Evolutionary conservation across 192 early-diverging fungal species (phyloP), one percentile per base, ranked within the genome.

Genomic region (Rhizophagus prolifer): DNA sequence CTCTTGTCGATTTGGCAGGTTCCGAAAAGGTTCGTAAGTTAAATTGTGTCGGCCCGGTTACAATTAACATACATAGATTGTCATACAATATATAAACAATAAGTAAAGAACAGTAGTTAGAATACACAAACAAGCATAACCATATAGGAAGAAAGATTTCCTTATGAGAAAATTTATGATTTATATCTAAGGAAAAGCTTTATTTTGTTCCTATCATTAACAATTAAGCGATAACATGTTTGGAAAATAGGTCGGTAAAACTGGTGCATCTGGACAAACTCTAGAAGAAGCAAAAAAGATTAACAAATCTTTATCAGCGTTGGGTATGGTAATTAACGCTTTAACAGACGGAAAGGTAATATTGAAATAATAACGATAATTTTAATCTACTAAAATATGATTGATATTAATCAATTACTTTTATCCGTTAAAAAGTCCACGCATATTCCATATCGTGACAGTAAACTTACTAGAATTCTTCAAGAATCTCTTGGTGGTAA

Each of bases 401-500:
- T 44, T 12, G 41, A 61, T 61, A 61, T 9, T 61, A 19, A 61
- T 61, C 9, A 61, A 26, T 64, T 30, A 6, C 13, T 30, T 64
- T 64, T 74, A n/a, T 3, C 10, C 41, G 41, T 44, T 44, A 44
- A 44, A 41, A 82, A 94, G 90, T 98, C 96, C 8, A 93, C 93
- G 23, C 97, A 98, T 79, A 90, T 99, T 76, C 98, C 98, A 44
- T 99, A 99, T 88, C 92, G 97, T 82, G 98, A 99, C 85, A 95
- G 94, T 28, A 99, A 99, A 85, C 88, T 99, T 61, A 99, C 98
- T 12, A 93, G 98, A 85, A 99, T 99, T 75, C 83, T 99, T 75
- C 98, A 99, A 93, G 98, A 99, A 85, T 97, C 97, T 2, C 86
- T 99, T 63, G 98, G 98, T 85, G 98, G 98, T 82, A 99, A 99